Base-by-base conservation (phyloP, 2,329 filamentous ascomycete genomes). In the Colletotrichum abscissum region DNA sequence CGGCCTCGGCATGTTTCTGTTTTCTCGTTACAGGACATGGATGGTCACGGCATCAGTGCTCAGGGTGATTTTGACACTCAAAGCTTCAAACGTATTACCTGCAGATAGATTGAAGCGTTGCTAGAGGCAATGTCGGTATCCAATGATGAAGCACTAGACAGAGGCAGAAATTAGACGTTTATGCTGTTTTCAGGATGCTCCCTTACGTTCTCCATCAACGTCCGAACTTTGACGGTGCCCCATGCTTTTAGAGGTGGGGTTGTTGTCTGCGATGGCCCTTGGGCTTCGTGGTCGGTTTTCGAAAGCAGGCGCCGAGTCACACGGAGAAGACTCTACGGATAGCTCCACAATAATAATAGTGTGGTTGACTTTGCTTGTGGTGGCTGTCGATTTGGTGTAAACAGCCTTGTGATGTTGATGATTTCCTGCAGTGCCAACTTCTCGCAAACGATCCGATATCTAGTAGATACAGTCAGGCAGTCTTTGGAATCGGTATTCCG, bases 61-160 rank as follows among this genome's bases (percentile, higher is more conserved):
- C 54, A 59, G 26, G 42, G 52, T n/a, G 33, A 33, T 38, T n/a
- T 42, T 56, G 38, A 24, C 56, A 52, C 16, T 35, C 28, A 38
- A 33, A 35, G 30, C 38, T 28, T 70, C 56, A 66, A 63, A 63
- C 59, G 26, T 7, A 54, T 24, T 38, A 30, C 57, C 55, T 58
- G 58, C 54, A 69, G 58, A 54, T 68, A 63, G 19, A 75, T 69
- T 67, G 67, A 69, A 58, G 42, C 35, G 46, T 59, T 52, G 42
- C 52, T 38, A 30, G 33, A 63, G 65, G 24, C n/a, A 19, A 33
- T 6, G 14, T 9, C 26, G 5, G 9, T 9, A 26, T 60, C 38
- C 11, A 14, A 30, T 28, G 58, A 19, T 14, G 35, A 52, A 28
- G 24, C 46, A 28, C 35, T n/a, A 35, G 38, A 33, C 24, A 24